Conservation (phyloP, 129 eudicot genomes). For the Dittrichia graveolens region DNA sequence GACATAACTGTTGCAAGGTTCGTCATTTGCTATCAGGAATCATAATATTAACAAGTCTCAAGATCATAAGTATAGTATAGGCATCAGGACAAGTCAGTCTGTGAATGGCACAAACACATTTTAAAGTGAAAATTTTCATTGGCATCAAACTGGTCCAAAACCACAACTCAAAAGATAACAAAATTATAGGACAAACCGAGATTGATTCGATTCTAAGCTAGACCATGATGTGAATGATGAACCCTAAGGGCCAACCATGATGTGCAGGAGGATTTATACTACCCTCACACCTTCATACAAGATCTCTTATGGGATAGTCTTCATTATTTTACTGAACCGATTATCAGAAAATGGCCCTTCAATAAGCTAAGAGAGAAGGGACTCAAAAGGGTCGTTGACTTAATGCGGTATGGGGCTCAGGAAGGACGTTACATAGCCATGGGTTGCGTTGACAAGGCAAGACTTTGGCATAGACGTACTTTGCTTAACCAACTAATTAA, state of each 20-base stretch:
- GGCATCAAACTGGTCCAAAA: no score
- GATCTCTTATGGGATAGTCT: constrained; percentile 58
- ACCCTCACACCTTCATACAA: constrained; percentile 51
- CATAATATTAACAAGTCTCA: neutral
- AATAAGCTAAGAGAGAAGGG: constrained; percentile 52
- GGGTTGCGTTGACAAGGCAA: constrained; percentile 34
- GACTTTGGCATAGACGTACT: neutral
- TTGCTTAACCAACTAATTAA: neutral
- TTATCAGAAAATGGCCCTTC: constrained; percentile 52
- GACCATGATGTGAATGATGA: no score
- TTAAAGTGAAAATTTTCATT: no score
- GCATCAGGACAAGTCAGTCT: no score
- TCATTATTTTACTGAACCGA: constrained; percentile 45
- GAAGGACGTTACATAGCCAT: constrained; percentile 14
- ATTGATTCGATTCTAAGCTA: no score
- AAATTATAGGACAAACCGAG: no score
- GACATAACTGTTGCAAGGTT: constrained; percentile 61
- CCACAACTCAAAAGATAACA: no score
- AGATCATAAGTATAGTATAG: neutral
- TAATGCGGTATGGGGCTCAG: constrained; percentile 44
- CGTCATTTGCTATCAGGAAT: neutral
- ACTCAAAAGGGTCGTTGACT: constrained; percentile 38
- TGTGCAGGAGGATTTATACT: constrained; percentile 47
- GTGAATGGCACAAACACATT: no score
- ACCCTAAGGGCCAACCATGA: neutral